These are phyloP conservation scores for Pythium angustatum DNA, from an alignment of 352 stramenopile genomes.

Conservation along the genomic window DNA sequence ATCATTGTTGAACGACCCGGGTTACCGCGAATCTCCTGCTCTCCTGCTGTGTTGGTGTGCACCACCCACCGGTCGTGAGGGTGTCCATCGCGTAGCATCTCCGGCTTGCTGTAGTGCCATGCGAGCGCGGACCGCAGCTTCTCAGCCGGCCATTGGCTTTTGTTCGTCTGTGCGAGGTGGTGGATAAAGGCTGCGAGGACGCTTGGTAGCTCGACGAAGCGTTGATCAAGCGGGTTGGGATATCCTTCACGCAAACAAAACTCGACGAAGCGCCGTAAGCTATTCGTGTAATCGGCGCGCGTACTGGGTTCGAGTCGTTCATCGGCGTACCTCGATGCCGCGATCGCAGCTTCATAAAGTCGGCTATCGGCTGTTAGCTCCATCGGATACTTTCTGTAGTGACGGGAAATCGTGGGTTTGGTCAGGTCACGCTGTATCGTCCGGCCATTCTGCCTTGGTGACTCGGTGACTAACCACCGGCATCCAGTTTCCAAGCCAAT, in stretches of 20 bases:
- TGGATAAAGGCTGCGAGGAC: constrained; percentile 31
- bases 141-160: constrained; percentile 3
- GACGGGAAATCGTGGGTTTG: no score
- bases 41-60: background rate
- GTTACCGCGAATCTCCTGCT: background rate
- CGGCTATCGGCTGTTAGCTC: background rate
- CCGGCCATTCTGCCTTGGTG: no score
- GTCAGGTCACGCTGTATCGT: no score
- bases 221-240: constrained; percentile 21
- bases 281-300: background rate
- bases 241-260: constrained; percentile 29
- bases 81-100: background rate
- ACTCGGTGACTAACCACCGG: no score
- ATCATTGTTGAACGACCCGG: constrained; percentile 1
- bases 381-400: no score
- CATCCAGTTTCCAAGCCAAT: no score
- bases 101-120: constrained; percentile 9
- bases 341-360: background rate
- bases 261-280: background rate
- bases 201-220: constrained; percentile 25
- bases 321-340: background rate
- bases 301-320: background rate
- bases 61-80: constrained; percentile 3
- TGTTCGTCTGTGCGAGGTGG: constrained; percentile 1
- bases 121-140: constrained; percentile 1